Percentiles rank a stretch among this genome's conserved stretches.
Evolutionary conservation across 2,329 filamentous ascomycete species (phyloP).

Genomic region (Phaeosphaeriaceae sp.): DNA sequence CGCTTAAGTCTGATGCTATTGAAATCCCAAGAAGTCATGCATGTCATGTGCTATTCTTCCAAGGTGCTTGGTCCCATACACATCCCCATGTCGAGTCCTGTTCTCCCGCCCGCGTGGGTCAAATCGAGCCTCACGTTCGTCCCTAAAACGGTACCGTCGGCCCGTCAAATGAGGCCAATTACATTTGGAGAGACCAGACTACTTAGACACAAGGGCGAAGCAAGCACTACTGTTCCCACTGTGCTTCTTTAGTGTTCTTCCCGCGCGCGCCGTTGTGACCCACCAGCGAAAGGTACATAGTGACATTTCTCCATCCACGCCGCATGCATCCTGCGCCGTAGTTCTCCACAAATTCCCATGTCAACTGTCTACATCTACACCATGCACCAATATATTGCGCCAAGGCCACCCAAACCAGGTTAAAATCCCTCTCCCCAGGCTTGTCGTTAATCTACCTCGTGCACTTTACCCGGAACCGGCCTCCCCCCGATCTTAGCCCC

Average conservation of each 20-base stretch:
- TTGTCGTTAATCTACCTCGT: not conserved
- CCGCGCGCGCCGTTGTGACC: not conserved
- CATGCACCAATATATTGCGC: not conserved
- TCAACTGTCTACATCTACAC: not conserved
- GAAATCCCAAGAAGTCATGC: conserved; percentile 1
- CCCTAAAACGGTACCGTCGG: conserved; percentile 22
- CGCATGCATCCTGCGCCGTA: not conserved
- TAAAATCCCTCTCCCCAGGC: not conserved
- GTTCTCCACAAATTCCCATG: not conserved
- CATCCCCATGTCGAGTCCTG: conserved; percentile 5
- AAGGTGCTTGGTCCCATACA: conserved; percentile 1
- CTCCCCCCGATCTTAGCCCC: conserved; percentile 4
- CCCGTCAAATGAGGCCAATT: conserved; percentile 14
- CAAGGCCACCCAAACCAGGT: not conserved
- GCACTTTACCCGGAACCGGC: not conserved
- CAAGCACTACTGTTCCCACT: conserved; percentile 11
- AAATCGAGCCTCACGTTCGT: not conserved
- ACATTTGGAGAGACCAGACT: conserved; percentile 5
- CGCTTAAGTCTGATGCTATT: not conserved
- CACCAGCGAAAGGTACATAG: not conserved
- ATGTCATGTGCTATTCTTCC: conserved; percentile 7
- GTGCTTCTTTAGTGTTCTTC: not conserved
- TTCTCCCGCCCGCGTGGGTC: not conserved
- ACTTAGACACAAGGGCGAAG: not conserved
- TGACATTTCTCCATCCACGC: not conserved